Base-by-base conservation (phyloP, 169 alveolate species). In the Prorocentrum cordatum region DNA sequence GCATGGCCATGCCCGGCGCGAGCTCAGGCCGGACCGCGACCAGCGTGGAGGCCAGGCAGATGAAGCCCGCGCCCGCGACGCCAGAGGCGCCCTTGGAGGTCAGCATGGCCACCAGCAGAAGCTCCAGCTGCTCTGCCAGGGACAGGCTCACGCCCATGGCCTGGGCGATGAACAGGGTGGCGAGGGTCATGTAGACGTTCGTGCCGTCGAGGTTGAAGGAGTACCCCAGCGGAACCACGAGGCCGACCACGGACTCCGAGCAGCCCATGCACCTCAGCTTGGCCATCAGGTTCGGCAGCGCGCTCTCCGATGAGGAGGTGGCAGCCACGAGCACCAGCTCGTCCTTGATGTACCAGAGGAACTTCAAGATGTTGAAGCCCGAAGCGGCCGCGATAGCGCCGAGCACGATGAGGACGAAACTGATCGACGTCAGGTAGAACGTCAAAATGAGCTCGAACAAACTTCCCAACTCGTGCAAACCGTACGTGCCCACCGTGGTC, bases 161-260 rank as follows among this genome's bases (percentile, higher is more conserved):
- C 24, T 73, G 85, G 58, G 47, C 32, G 58, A 73, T 73, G 85
- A 73, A 73, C 27, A 73, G 38, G n/a, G 85, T 31, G 58, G 71
- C 50, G 58, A 73, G 59, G 2, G 85, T 47, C 85, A 50, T 73
- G 58, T 36, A 58, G 35, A 31, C 42, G 33, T 5, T 45, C 58
- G 85, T 73, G 70, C 85, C 85, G 38, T 73, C 85, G 47, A 73
- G 70, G 71, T 73, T 73, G 58, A 73, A 73, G 85, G 71, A 50
- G 35, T 73, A 73, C 9, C 61, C 85, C 71, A 73, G 66, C 3
- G 85, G 85, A 1, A 73, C 85, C 27, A 73, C 85, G 29, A 73
- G 58, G 20, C 85, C 85, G 27, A 73, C 85, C 36, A 73, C 70
- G 20, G 58, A 38, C 68, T 33, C n/a, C 29, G 85, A 73, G 35